Conservation (phyloP, 345 rosid species). For the Eutrema japonicum region DNA sequence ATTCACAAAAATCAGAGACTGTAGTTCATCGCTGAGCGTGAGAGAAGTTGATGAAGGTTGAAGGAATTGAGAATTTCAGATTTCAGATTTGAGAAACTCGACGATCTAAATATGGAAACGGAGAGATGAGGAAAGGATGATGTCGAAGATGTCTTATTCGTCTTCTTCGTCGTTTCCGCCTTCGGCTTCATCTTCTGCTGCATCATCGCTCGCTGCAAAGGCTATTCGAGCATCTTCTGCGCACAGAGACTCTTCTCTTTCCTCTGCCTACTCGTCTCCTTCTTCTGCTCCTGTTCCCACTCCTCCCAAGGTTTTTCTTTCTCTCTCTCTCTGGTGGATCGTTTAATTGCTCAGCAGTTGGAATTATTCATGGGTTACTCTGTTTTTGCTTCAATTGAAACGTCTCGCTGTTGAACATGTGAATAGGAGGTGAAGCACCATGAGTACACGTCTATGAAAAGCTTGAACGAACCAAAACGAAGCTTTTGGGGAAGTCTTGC, state of each 20-base stretch:
- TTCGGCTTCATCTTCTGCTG: slow-evolving; percentile 51
- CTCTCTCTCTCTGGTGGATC: neutral
- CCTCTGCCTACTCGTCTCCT: slow-evolving; percentile 65
- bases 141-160: slow-evolving; percentile 26
- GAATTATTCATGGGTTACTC: slow-evolving; percentile 20
- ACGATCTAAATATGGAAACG: slow-evolving; percentile 35
- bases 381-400: slow-evolving; percentile 24
- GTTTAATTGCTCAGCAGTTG: neutral
- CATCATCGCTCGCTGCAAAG: slow-evolving; percentile 66
- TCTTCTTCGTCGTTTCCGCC: slow-evolving; percentile 36
- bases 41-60: slow-evolving; percentile 14
- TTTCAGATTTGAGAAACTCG: slow-evolving; percentile 22
- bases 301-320: slow-evolving; percentile 35
- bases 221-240: slow-evolving; percentile 90
- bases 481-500: slow-evolving; percentile 90
- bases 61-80: slow-evolving; percentile 2
- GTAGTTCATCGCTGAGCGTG: slow-evolving; percentile 7
- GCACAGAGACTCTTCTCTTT: slow-evolving; percentile 66
- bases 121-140: slow-evolving; percentile 20
- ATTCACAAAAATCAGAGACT: slow-evolving; percentile 8
- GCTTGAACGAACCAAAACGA: slow-evolving; percentile 58
- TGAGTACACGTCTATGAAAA: slow-evolving; percentile 56
- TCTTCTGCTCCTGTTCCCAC: slow-evolving; percentile 43
- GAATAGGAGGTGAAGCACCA: slow-evolving; percentile 51
- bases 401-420: neutral